Evolutionary conservation across 2,329 filamentous ascomycete genomes (phyloP).

Genomic region (Fusarium anguioides): DNA sequence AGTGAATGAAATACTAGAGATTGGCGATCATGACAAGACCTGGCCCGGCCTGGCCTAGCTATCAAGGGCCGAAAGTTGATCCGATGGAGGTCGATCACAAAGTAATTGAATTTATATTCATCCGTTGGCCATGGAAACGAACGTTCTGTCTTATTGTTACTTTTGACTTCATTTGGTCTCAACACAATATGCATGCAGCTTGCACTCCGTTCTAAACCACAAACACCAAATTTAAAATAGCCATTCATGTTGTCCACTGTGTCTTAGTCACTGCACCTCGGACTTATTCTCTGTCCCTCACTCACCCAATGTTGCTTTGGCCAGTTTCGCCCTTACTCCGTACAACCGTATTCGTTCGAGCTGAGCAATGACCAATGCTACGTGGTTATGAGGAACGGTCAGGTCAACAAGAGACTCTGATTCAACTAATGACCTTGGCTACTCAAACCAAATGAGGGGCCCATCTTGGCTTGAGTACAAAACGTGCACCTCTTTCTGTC

Average conservation of each 20-base stretch:
- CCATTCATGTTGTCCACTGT: neutral
- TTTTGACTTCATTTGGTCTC: neutral
- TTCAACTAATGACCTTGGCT: neutral
- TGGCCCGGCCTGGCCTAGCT: too few species aligned
- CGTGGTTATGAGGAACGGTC: neutral
- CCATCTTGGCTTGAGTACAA: neutral
- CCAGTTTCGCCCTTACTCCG: neutral
- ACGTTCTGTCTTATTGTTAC: neutral
- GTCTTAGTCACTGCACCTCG: neutral
- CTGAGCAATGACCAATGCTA: neutral
- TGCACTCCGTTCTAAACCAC: neutral
- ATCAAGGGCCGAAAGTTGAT: constrained; percentile 3
- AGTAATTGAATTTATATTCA: neutral
- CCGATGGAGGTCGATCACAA: neutral
- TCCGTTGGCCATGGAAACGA: neutral
- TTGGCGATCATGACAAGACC: neutral
- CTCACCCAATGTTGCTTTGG: neutral
- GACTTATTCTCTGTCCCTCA: constrained; percentile 1
- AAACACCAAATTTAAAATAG: neutral
- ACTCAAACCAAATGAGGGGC: neutral
- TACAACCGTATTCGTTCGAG: neutral
- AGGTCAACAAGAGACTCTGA: neutral
- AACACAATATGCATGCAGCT: neutral
- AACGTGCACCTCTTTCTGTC: neutral
- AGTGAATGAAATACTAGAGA: constrained; percentile 38